Evolutionary conservation across 2,329 filamentous ascomycete genomes (phyloP), one percentile per base, ranked within the genome.

Genomic region (Ampelomyces quisqualis): DNA sequence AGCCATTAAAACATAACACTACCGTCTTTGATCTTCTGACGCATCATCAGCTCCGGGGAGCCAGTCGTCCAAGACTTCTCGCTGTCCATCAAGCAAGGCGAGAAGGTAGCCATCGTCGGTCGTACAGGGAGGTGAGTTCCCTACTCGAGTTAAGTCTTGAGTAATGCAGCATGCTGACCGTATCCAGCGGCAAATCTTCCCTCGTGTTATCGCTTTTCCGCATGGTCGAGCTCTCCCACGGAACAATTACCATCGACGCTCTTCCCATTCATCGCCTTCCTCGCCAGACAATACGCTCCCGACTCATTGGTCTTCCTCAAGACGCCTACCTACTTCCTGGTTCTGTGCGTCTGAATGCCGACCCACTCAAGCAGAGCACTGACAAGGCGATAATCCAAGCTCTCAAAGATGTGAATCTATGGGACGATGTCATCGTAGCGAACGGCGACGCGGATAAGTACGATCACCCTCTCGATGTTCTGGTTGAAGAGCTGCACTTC

Each of bases 81-180:
- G 7, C 52, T 81, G 1, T 62, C 65, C 3, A 70, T 81, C 29
- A 40, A 64, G 4, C 53, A 73, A 0, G 77, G 77, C 6, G 67
- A 77, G 50, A 73, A 74, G 51, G 58, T 77, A n/a, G 66, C 73
- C 2, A 67, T 81, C 4, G 78, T 75, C 29, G 79, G 79, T 1
- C 70, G 78, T 2, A 81, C 73, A 17, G 77, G 74, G 44, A 73
- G 70, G 71, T 70, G 55, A 55, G 18, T 34, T n/a, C 10, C 7
- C 7, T 9, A 7, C 3, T 8, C 11, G 5, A 7, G 17, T 18
- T 31, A 17, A 26, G 4, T n/a, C 13, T 5, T 10, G n/a, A 7
- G 5, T 17, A 5, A 23, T 9, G 7, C 13, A 34, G 8, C 15
- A 13, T 5, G 8, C 31, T 34, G 69, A 5, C 56, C 69, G 2